These are phyloP conservation scores for Apiospora koreana DNA, from an alignment of 2,329 filamentous ascomycete genomes.

Conservation along the genomic window DNA sequence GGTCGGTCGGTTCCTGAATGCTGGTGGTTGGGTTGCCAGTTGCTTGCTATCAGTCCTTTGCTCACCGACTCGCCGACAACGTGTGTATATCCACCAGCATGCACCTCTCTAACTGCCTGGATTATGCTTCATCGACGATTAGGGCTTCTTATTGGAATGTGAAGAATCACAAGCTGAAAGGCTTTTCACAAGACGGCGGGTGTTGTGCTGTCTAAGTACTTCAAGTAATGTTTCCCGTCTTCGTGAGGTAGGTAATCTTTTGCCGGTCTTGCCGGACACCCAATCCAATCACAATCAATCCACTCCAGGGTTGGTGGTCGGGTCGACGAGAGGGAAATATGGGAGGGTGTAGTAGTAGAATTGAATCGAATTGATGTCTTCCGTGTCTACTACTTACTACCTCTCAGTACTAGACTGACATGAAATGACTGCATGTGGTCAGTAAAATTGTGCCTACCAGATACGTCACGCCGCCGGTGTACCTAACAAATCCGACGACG, in stretches of 20 bases:
- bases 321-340: not conserved
- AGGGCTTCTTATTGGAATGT: not conserved
- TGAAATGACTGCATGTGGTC: not conserved
- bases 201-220: not conserved
- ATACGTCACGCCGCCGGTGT: not conserved
- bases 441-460: not conserved
- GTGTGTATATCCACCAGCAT: not conserved
- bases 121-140: not conserved
- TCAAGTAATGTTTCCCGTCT: no score
- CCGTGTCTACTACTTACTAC: no score
- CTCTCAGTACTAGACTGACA: no score
- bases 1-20: not conserved
- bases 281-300: not conserved
- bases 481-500: not conserved
- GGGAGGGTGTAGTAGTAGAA: not conserved
- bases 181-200: not conserved
- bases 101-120: not conserved
- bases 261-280: not conserved
- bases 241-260: not conserved
- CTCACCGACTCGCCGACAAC: constrained; percentile 7
- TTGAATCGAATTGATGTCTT: no score
- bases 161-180: not conserved
- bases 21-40: not conserved
- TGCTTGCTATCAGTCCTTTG: not conserved
- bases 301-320: no score